These are phyloP conservation scores for Fusarium sp. DNA, from an alignment of 2,329 filamentous ascomycete species.

Conservation along the genomic window DNA sequence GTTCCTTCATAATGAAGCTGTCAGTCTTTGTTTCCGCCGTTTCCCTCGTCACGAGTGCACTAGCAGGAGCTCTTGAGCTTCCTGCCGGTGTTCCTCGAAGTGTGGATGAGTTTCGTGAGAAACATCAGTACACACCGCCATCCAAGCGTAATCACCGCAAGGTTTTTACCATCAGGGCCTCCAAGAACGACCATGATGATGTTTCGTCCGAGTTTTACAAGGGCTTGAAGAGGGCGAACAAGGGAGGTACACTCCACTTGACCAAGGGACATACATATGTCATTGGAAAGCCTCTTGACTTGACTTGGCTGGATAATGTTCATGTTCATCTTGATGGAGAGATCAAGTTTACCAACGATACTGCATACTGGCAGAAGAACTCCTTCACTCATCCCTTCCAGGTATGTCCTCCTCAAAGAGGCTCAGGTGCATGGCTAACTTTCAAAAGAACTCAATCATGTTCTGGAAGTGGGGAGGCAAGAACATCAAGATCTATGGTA, in stretches of 20 bases:
- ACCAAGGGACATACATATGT: conserved; percentile 39
- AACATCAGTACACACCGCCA: conserved; percentile 34
- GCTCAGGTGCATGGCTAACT: neutral
- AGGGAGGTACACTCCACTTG: conserved; percentile 39
- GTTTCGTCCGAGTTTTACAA: conserved; percentile 38
- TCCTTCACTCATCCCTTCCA: conserved; percentile 41
- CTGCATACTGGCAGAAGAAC: conserved; percentile 39
- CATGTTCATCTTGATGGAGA: conserved; percentile 43
- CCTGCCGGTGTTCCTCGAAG: conserved; percentile 42
- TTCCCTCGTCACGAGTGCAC: conserved; percentile 30
- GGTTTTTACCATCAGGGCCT: conserved; percentile 34
- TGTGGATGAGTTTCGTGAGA: conserved; percentile 39
- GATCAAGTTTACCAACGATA: conserved; percentile 44
- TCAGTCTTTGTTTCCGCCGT: conserved; percentile 34
- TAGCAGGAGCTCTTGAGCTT: conserved; percentile 38
- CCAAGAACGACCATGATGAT: conserved; percentile 36
- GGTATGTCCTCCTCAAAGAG: neutral
- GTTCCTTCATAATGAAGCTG: conserved; percentile 36
- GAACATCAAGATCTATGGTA: conserved; percentile 40
- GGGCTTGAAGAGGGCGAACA: conserved; percentile 39
- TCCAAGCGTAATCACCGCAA: conserved; percentile 25
- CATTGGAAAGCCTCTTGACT: conserved; percentile 41
- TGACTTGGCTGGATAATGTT: conserved; percentile 40
- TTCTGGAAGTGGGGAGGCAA: conserved; percentile 42
- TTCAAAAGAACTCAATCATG: conserved; percentile 40